These are phyloP conservation scores for Ziziphus jujuba DNA, from an alignment of 306 rosid species.

Conservation along the genomic window DNA sequence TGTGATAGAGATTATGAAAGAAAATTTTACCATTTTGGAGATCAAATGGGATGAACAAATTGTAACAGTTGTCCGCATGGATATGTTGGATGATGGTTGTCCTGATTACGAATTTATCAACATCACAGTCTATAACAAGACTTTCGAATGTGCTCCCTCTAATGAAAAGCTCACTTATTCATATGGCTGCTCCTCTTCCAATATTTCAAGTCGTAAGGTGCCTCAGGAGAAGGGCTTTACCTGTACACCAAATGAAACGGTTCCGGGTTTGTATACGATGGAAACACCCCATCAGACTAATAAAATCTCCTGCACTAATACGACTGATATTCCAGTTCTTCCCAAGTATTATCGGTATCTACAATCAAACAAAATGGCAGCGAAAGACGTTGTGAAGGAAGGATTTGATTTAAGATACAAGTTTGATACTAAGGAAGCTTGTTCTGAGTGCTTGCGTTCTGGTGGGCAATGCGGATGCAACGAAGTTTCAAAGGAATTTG, in stretches of 20 bases:
- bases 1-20: background rate
- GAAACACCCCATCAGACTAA: too few species aligned
- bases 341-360: background rate
- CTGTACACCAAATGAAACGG: background rate
- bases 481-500: background rate
- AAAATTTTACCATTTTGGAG: background rate
- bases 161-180: slow-evolving; percentile 4
- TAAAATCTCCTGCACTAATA: too few species aligned
- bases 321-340: background rate
- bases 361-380: background rate
- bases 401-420: background rate
- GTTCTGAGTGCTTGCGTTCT: background rate
- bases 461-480: background rate
- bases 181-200: background rate
- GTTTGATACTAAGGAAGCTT: background rate
- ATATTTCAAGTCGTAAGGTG: too few species aligned
- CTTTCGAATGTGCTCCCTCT: background rate
- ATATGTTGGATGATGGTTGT: slow-evolving; percentile 12
- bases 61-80: background rate
- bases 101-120: background rate
- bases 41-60: background rate
- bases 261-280: too few species aligned
- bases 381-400: background rate
- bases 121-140: background rate
- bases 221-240: too few species aligned